A percentile compares a stretch with the other conserved stretches of the same genome.
Evolutionary conservation across 805 yeast genomes (phyloP).

Genomic region (Debaryomyces prosopidis): DNA sequence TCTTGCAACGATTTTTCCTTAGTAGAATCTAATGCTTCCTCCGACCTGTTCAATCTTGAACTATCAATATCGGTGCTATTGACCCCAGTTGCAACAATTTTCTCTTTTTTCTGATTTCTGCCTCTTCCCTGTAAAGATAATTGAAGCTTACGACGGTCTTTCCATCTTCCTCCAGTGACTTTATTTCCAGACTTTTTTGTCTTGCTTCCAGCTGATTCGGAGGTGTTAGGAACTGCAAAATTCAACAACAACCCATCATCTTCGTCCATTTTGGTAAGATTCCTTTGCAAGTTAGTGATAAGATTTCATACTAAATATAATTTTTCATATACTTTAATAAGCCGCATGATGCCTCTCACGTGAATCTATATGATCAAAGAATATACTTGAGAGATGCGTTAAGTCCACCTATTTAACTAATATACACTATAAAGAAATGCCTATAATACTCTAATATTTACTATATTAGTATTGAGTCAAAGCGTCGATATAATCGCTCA

Average conservation of each 20-base stretch:
- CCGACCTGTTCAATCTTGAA: neutral
- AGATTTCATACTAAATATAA: neutral
- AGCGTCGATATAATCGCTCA: constrained; percentile 25
- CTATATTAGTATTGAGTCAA: constrained; percentile 13
- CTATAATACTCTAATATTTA: neutral
- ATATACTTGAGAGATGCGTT: too few relatives aligned
- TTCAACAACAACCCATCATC: constrained; percentile 80
- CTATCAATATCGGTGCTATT: constrained; percentile 24
- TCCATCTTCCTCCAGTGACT: constrained; percentile 79
- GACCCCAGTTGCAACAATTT: constrained; percentile 28
- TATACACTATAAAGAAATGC: neutral
- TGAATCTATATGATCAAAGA: neutral
- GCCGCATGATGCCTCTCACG: constrained; percentile 9
- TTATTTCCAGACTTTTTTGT: constrained; percentile 28
- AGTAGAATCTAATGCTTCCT: neutral
- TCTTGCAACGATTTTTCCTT: neutral
- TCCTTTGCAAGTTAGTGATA: neutral
- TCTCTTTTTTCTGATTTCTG: constrained; percentile 17
- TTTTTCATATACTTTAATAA: neutral
- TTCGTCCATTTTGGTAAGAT: constrained; percentile 25
- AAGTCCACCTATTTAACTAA: too few relatives aligned
- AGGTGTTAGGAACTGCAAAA: constrained; percentile 48
- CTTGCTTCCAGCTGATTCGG: constrained; percentile 18
- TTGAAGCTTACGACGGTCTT: constrained; percentile 68
- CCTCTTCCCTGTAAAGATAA: constrained; percentile 49